These are phyloP conservation scores for Aspergillus costaricaensis DNA, from an alignment of 2,329 filamentous ascomycete species.

Conservation along the genomic window DNA sequence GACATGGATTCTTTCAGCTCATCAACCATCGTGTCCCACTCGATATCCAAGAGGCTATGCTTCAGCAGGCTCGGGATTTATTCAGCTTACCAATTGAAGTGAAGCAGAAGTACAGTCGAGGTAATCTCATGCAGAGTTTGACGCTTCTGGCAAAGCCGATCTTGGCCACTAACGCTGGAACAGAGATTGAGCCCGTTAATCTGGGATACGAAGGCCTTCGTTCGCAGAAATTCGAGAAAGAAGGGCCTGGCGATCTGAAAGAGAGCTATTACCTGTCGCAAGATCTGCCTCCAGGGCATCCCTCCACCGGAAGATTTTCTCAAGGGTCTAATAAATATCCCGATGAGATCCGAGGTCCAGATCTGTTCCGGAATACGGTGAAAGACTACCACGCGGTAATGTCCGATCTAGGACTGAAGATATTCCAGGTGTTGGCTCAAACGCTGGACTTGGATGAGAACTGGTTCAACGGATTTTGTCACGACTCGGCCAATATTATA, in stretches of 20 bases:
- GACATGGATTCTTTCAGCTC: constrained; percentile 58
- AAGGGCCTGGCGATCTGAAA: constrained; percentile 30
- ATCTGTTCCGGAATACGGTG: constrained; percentile 5
- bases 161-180: background rate
- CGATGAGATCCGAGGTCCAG: constrained; percentile 1
- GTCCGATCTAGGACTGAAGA: constrained; percentile 19
- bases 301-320: constrained; percentile 21
- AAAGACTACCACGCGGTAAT: constrained; percentile 18
- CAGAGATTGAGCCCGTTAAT: constrained; percentile 3
- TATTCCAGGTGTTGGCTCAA: constrained; percentile 19
- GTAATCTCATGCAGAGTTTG: constrained; percentile 7
- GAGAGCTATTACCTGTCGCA: constrained; percentile 32
- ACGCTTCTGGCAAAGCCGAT: no score
- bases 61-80: constrained; percentile 48
- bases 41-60: constrained; percentile 43
- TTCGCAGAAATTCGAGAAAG: constrained; percentile 28
- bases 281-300: constrained; percentile 21
- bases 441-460: constrained; percentile 20
- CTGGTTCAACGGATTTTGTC: constrained; percentile 26
- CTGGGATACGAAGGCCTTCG: constrained; percentile 32
- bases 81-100: constrained; percentile 46
- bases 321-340: constrained; percentile 26
- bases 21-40: constrained; percentile 50
- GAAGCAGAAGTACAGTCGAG: constrained; percentile 30
- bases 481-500: constrained; percentile 28